Evolutionary conservation across 2,329 filamentous ascomycete genomes (phyloP).

Genomic region (Huntiella bhutanensis): DNA sequence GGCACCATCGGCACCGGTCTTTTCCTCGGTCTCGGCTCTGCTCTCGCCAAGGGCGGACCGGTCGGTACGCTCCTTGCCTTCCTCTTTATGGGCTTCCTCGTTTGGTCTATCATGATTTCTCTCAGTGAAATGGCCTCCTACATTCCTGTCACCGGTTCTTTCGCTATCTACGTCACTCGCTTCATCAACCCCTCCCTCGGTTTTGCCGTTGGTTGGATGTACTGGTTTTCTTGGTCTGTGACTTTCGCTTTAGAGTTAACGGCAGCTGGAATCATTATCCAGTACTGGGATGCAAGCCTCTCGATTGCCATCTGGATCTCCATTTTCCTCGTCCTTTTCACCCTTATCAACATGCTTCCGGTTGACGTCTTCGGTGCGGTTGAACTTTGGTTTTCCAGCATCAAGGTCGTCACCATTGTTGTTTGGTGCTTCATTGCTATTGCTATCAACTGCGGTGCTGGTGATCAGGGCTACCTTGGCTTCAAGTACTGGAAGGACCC

Average conservation of each 20-base stretch:
- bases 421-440: slow-evolving; percentile 63
- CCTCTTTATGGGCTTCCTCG: slow-evolving; percentile 48
- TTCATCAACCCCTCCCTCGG: slow-evolving; percentile 56
- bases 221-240: slow-evolving; percentile 62
- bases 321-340: slow-evolving; percentile 55
- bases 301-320: slow-evolving; percentile 54
- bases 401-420: slow-evolving; percentile 59
- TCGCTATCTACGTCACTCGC: slow-evolving; percentile 56
- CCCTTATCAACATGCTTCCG: slow-evolving; percentile 49
- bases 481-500: slow-evolving; percentile 53
- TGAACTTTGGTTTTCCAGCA: slow-evolving; percentile 59
- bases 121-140: slow-evolving; percentile 59
- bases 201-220: slow-evolving; percentile 67
- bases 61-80: slow-evolving; percentile 50
- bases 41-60: slow-evolving; percentile 44
- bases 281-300: slow-evolving; percentile 48
- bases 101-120: slow-evolving; percentile 56
- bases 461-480: slow-evolving; percentile 50
- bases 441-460: slow-evolving; percentile 53
- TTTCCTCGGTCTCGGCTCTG: slow-evolving; percentile 48
- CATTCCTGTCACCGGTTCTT: slow-evolving; percentile 58
- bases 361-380: slow-evolving; percentile 57
- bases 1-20: slow-evolving; percentile 56
- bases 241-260: slow-evolving; percentile 57
- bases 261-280: slow-evolving; percentile 53